A percentile compares a stretch with the other conserved stretches of the same genome.
These are phyloP conservation scores for Penicillium oxalicum DNA, from an alignment of 2,329 filamentous ascomycete species.

Conservation along the genomic window DNA sequence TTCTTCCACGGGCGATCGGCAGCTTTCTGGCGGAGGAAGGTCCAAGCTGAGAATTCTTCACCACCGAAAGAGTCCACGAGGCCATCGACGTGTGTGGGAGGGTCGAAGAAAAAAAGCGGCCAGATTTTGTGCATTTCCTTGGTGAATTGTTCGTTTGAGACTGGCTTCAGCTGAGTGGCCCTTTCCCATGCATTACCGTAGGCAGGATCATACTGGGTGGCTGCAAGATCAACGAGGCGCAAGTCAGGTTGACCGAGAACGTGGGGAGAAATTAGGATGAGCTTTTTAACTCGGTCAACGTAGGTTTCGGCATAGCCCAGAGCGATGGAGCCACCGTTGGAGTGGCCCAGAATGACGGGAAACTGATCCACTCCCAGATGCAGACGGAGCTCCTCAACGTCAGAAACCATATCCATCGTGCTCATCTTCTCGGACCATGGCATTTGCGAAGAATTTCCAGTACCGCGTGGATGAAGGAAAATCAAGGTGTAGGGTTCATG, in stretches of 20 bases:
- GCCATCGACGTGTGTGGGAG: constrained; percentile 8
- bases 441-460: constrained; percentile 15
- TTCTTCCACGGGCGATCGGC: constrained; percentile 8
- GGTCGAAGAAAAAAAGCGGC: constrained; percentile 23
- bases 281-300: constrained; percentile 16
- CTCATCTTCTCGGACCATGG: constrained; percentile 13
- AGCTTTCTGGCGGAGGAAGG: constrained; percentile 7
- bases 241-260: constrained; percentile 17
- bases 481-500: constrained; percentile 14
- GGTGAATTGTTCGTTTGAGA: constrained; percentile 17
- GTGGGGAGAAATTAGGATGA: constrained; percentile 21
- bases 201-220: constrained; percentile 9
- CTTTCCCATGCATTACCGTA: constrained; percentile 11
- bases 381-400: constrained; percentile 22
- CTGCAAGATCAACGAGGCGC: not conserved
- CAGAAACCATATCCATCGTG: constrained; percentile 17
- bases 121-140: constrained; percentile 11
- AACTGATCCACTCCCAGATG: constrained; percentile 18
- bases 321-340: constrained; percentile 25
- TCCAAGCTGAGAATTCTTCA: constrained; percentile 9
- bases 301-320: constrained; percentile 23
- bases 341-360: constrained; percentile 20
- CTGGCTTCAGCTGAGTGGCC: not conserved
- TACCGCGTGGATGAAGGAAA: constrained; percentile 25
- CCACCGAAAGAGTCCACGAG: constrained; percentile 14